These are phyloP conservation scores for Acanthamoeba polyphaga DNA, from an alignment of 208 protist genomes.

Conservation along the genomic window DNA sequence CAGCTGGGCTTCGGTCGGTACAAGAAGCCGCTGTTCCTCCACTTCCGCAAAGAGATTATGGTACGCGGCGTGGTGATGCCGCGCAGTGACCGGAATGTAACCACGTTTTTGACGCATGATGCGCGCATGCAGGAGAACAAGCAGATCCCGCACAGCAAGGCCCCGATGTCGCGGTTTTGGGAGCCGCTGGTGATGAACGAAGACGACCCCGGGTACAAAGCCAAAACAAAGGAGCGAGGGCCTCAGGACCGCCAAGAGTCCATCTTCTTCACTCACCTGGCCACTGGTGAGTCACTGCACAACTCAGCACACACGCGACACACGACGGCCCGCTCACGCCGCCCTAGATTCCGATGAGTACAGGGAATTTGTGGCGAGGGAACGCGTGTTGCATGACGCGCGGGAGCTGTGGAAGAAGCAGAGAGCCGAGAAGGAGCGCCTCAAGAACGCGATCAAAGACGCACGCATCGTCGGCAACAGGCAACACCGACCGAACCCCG, in stretches of 20 bases:
- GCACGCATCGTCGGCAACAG: background rate
- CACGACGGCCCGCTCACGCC: background rate
- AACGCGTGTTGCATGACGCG: background rate
- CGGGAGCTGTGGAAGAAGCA: constrained; percentile 13
- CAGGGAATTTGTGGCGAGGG: background rate
- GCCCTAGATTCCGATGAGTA: background rate
- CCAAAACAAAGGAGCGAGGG: constrained; percentile 18
- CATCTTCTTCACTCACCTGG: constrained; percentile 56
- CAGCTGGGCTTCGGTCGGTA: constrained; percentile 52
- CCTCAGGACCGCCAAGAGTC: constrained; percentile 36
- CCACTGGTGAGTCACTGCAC: background rate
- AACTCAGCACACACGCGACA: background rate
- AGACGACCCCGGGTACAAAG: background rate
- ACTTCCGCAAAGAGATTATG: constrained; percentile 40
- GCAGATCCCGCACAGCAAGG: constrained; percentile 32
- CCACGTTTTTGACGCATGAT: background rate
- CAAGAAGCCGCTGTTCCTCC: constrained; percentile 7
- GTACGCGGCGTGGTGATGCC: background rate
- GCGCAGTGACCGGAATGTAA: background rate
- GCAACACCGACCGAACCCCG: background rate
- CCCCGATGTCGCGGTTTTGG: background rate
- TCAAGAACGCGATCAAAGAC: background rate
- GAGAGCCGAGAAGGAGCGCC: background rate
- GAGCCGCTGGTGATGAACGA: background rate
- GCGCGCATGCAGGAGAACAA: background rate